Base-by-base conservation (phyloP, 2,329 filamentous ascomycete genomes). In the Exophiala sp. region DNA sequence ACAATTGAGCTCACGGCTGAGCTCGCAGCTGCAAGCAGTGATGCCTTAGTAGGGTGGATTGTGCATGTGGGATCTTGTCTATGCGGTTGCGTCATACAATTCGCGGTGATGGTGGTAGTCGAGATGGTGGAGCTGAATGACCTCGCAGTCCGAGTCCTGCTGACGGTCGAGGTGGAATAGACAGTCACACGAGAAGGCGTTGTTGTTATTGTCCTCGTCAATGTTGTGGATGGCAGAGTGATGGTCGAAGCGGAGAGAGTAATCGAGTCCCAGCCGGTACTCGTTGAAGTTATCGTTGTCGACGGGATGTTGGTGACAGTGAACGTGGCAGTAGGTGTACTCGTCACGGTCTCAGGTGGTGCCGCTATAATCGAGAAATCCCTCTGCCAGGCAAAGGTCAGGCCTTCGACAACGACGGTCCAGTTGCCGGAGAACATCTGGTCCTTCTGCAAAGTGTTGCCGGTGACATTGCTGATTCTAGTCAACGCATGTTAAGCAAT, bases 301-400 rank as follows among this genome's bases (percentile, higher is more conserved):
- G 52, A 55, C 21, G 57, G 54, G 6, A 47, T 58, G 5, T 41
- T 43, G 5, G 59, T 57, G 46, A 57, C 49, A 18, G 59, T 57
- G 43, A 54, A 57, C 20, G 52, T 60, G n/a, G 54, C 54, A 8
- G 55, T 62, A 8, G 59, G 52, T 42, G 57, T 60, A 10, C 44
- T 34, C 1, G 52, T 58, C 11, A 61, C 44, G 10, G 50, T 50
- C n/a, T 52, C 58, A 5, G 55, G 60, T n/a, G 59, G 58, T 20
- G 51, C 60, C 4, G 59, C 60, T 42, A 57, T 59, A 40, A 62
- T 50, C 6, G 46, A 48, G 43, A 63, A 62, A 10, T 47, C 47
- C 35, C 61, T 51, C 55, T 52, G 51, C 52, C 54, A 63, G 10
- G 61, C 61, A 32, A 63, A 62, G 2, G 57, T 59, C 51, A 62